These are phyloP conservation scores for Aspergillus jensenii DNA, from an alignment of 2,329 filamentous ascomycete species.

Conservation along the genomic window DNA sequence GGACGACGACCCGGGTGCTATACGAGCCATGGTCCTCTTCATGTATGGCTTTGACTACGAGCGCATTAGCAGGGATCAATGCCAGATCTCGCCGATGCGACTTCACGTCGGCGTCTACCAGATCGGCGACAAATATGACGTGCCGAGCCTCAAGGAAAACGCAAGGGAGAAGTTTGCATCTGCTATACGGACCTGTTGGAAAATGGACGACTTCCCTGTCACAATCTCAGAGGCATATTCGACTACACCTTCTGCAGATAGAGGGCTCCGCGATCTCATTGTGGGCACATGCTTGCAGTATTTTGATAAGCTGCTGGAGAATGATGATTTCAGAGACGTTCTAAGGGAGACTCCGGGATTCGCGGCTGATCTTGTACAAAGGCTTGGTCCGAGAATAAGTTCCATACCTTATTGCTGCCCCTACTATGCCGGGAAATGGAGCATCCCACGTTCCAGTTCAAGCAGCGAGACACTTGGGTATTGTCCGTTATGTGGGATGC, in stretches of 20 bases:
- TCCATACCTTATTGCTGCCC: neutral
- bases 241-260: slow-evolving; percentile 1
- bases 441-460: neutral
- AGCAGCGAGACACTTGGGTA: neutral
- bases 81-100: slow-evolving; percentile 19
- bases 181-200: slow-evolving; percentile 18
- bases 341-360: slow-evolving; percentile 8
- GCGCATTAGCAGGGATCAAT: slow-evolving; percentile 15
- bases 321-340: slow-evolving; percentile 6
- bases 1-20: slow-evolving; percentile 19
- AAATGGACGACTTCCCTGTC: slow-evolving; percentile 21
- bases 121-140: slow-evolving; percentile 25
- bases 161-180: slow-evolving; percentile 22
- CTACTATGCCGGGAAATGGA: neutral
- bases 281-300: slow-evolving; percentile 3
- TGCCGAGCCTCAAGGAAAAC: slow-evolving; percentile 19
- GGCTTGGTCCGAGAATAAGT: neutral
- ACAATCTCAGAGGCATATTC: slow-evolving; percentile 10
- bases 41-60: slow-evolving; percentile 27
- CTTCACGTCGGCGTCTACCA: slow-evolving; percentile 26
- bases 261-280: slow-evolving; percentile 14
- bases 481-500: neutral
- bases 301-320: slow-evolving; percentile 9
- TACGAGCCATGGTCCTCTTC: slow-evolving; percentile 26
- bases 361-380: slow-evolving; percentile 10